Evolutionary conservation across 169 alveolate genomes (phyloP).

Genomic region (Hepatocystis sp.): DNA sequence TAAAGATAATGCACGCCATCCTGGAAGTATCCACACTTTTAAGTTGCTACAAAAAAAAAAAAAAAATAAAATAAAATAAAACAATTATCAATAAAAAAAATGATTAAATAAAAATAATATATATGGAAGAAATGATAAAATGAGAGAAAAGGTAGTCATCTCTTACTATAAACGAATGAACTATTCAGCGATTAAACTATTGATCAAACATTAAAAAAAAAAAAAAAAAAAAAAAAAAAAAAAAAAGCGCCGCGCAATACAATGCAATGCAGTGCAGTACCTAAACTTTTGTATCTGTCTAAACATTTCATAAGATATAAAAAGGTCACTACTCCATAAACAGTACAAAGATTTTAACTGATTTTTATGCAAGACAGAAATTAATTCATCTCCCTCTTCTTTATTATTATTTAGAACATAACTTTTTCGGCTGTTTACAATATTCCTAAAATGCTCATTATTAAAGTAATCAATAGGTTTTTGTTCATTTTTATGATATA

Average conservation of each 20-base stretch:
- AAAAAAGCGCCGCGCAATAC: too few relatives aligned
- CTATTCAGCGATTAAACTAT: not conserved
- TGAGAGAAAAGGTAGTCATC: too few relatives aligned
- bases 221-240: not conserved
- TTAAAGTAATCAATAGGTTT: slow-evolving; percentile 41
- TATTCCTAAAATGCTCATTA: slow-evolving; percentile 41
- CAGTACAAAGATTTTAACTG: slow-evolving; percentile 59
- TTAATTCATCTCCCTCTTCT: slow-evolving; percentile 68
- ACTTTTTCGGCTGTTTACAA: slow-evolving; percentile 15
- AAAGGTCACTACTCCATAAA: slow-evolving; percentile 67
- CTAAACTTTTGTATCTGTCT: slow-evolving; percentile 45
- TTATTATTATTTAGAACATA: slow-evolving; percentile 15
- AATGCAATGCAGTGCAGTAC: not conserved
- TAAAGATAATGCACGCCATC: slow-evolving; percentile 69
- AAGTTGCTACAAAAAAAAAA: slow-evolving; percentile 28
- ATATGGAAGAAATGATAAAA: not conserved
- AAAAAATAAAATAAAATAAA: not conserved
- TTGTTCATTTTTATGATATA: slow-evolving; percentile 36
- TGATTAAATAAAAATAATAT: not conserved
- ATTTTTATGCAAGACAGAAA: slow-evolving; percentile 29
- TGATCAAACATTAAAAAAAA: not conserved
- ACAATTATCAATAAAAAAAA: not conserved
- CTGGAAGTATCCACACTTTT: slow-evolving; percentile 71
- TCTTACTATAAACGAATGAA: not conserved
- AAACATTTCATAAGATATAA: slow-evolving; percentile 61